Evolutionary conservation across 257 asterid genomes (phyloP).

Genomic region (Solanum corneliomulleri): DNA sequence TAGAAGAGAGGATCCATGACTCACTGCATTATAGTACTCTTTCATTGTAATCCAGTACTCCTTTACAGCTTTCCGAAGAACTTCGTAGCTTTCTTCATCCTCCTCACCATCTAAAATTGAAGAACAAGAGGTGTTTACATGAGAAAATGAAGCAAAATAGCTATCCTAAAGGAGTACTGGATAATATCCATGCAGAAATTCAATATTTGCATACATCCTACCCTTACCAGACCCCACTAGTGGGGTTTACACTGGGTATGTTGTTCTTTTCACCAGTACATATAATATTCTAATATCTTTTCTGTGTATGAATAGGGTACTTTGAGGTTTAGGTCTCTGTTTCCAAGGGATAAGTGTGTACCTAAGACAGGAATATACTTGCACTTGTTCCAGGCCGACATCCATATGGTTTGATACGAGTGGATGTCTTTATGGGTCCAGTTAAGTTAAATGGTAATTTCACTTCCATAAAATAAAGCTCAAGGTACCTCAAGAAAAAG

Average conservation of each 20-base stretch:
- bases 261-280: not conserved
- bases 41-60: constrained; percentile 57
- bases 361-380: not conserved
- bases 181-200: not conserved
- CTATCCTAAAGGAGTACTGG: not conserved
- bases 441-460: not conserved
- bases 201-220: not conserved
- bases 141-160: not conserved
- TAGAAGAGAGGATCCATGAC: constrained; percentile 2
- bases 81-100: constrained; percentile 39
- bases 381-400: not conserved
- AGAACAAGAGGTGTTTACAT: not conserved
- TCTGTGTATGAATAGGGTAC: not conserved
- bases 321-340: not conserved
- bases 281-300: not conserved
- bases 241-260: not conserved
- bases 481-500: not conserved
- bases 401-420: not conserved
- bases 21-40: constrained; percentile 63
- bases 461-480: not conserved
- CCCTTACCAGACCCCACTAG: not conserved
- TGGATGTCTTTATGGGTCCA: not conserved
- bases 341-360: not conserved
- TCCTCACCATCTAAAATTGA: constrained; percentile 32
- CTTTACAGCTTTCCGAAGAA: constrained; percentile 38